Base-by-base conservation (phyloP, 2,329 filamentous ascomycete species). In the Talaromyces marneffei region DNA sequence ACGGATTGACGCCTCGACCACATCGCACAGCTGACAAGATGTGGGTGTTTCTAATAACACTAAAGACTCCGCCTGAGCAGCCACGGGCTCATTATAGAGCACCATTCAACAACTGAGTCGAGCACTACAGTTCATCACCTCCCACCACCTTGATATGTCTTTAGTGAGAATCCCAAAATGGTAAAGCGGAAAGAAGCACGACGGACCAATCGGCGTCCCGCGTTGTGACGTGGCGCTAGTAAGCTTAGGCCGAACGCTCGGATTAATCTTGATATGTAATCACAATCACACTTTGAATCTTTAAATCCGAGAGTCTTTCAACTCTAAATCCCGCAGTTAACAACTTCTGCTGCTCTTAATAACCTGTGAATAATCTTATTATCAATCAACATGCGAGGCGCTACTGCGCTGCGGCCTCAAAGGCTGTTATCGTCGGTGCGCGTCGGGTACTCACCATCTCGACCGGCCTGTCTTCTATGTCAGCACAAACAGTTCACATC, bases 381-480 rank as follows among this genome's bases (percentile, higher is more conserved):
- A 12, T 50, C 57, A 40, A 10, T 39, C 57, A 29, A 12, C 5
- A 61, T 61, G 59, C 53, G 53, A 23, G 42, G 59, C 23, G 20
- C 59, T 57, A 42, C 23, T 25, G 23, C 42, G 3, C 52, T 48
- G 31, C 59, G 44, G 40, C 35, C 59, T 14, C 52, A 52, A 18
- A 37, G 52, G 42, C 39, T 61, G 42, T 9, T 57, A n/a, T 56
- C 29, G 0, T 31, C 52, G 1, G n/a, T n/a, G 23, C 59, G 44
- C 25, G 42, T 18, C n/a, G 12, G 59, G 33, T 33, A 27, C 23
- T 39, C 20, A 29, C n/a, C 37, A 23, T 52, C 39, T 20, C 60
- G 42, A 7, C 23, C 50, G 10, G 18, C 50, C 25, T 59, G 60
- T 37, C 60, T 62, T 14, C 20, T 53, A 62, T 59, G 55, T 29